Evolutionary conservation across 2,329 filamentous ascomycete genomes (phyloP).

Genomic region (Aureobasidium sp.): DNA sequence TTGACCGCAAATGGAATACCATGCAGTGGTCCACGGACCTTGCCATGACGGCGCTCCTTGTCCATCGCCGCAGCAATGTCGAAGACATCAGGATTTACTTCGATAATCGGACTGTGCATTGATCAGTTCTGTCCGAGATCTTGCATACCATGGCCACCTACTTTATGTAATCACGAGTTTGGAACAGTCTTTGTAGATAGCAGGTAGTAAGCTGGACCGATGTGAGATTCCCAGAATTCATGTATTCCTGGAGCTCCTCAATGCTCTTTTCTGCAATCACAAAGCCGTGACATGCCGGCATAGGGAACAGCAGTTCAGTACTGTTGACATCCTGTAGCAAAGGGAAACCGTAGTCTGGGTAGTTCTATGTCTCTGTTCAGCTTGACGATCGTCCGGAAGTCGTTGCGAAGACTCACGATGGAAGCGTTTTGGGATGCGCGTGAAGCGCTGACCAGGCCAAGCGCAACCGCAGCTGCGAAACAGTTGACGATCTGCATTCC

Average conservation of each 20-base stretch:
- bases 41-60: slow-evolving; percentile 50
- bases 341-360: slow-evolving; percentile 28
- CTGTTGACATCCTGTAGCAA: slow-evolving; percentile 22
- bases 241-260: slow-evolving; percentile 56
- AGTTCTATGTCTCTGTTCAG: slow-evolving; percentile 17
- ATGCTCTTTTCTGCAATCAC: slow-evolving; percentile 63
- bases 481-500: slow-evolving; percentile 11
- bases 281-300: slow-evolving; percentile 55
- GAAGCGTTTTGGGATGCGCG: neutral
- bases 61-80: slow-evolving; percentile 56
- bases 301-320: slow-evolving; percentile 47
- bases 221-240: slow-evolving; percentile 50
- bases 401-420: neutral
- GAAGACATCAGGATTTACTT: slow-evolving; percentile 62
- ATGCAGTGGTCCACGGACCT: slow-evolving; percentile 59
- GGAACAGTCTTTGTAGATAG: slow-evolving; percentile 54
- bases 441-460: neutral
- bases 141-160: slow-evolving; percentile 27
- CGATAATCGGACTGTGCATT: slow-evolving; percentile 44
- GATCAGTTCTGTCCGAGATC: neutral
- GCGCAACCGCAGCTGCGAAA: neutral
- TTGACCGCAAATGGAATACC: slow-evolving; percentile 72
- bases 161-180: slow-evolving; percentile 61
- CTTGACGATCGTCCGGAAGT: neutral
- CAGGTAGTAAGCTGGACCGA: slow-evolving; percentile 54